A percentile compares a stretch with the other conserved stretches of the same genome.
phyloP scores from a whole-genome alignment of 2,329 filamentous ascomycete genomes.

The Capronia americana region DNA sequence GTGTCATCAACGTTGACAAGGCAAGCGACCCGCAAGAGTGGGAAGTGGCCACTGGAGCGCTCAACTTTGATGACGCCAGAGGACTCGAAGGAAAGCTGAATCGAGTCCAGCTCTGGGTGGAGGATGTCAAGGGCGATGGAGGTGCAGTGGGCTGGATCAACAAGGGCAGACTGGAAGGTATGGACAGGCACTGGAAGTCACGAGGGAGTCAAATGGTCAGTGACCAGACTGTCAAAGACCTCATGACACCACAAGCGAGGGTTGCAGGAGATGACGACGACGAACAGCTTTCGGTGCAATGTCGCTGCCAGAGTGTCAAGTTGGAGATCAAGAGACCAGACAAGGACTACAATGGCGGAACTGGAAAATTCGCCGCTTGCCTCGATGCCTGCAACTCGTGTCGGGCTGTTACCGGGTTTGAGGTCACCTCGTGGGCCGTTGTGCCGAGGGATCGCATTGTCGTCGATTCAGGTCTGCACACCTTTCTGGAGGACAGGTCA shows the following conservation, averaged over 20 bases:
- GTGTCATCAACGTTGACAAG: conserved; percentile 29
- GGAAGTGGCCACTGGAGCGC: conserved; percentile 33
- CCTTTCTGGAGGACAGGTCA: conserved; percentile 19
- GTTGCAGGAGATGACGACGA: neutral
- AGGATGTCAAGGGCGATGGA: conserved; percentile 34
- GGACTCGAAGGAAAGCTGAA: conserved; percentile 28
- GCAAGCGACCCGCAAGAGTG: conserved; percentile 25
- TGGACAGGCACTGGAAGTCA: conserved; percentile 29
- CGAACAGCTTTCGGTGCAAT: conserved; percentile 20
- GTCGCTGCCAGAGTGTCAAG: conserved; percentile 25
- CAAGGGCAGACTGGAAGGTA: conserved; percentile 23
- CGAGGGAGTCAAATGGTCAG: conserved; percentile 28
- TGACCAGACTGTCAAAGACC: conserved; percentile 19
- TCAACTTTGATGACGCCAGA: conserved; percentile 17
- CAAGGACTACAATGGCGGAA: conserved; percentile 13
- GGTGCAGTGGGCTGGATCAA: conserved; percentile 37
- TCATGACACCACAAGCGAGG: conserved; percentile 9
- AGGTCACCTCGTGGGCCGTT: conserved; percentile 32
- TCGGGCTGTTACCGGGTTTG: conserved; percentile 32
- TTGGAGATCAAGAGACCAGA: conserved; percentile 22
- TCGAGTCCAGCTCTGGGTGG: conserved; percentile 35
- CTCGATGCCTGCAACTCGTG: conserved; percentile 33
- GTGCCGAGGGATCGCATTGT: conserved; percentile 20
- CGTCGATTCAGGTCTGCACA: neutral
- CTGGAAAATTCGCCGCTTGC: conserved; percentile 21